Base-by-base conservation (phyloP, 2,329 filamentous ascomycete genomes). In the Penicillium brasilianum region DNA sequence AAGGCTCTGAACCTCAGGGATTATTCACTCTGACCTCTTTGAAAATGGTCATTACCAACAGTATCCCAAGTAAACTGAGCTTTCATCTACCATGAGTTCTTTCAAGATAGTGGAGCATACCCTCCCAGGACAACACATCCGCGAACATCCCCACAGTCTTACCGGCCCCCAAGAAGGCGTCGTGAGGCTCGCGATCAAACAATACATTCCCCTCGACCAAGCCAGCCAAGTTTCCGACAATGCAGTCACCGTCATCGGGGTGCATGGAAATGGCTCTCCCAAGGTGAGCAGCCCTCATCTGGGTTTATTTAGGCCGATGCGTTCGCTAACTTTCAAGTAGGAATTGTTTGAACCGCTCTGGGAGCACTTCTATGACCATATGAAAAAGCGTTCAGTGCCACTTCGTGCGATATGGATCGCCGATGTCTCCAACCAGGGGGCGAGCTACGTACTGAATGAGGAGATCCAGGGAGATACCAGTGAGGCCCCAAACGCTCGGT, bases 321-420 rank as follows among this genome's bases (percentile, higher is more conserved):
- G 20, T 20, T 11, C 20, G 43, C 43, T 46, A 16, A 28, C n/a
- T n/a, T 14, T 6, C 8, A 22, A 32, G 28, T n/a, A 36, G 48
- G 30, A 52, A 37, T 16, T 52, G n/a, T 57, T 43, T 72, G 92
- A 96, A 71, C 90, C 93, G 0, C 79, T 96, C 0, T 96, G 91
- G 90, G 90, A 92, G 32, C 11, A 11, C 3, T 22, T 43, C 18
- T 25, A 41, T 39, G 36, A 53, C 10, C 34, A 28, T 9, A 30
- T 41, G 22, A 53, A 53, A 22, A 36, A 53, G 20, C 14, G 20
- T 28, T 53, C 13, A 9, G 22, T 28, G 25, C 50, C 50, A 4
- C 36, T 39, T 1, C 50, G 50, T n/a, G 20, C 16, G 14, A 53
- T 53, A n/a, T 53, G 20, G 20, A 53, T 37, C 34, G 36, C 18